Evolutionary conservation across 129 eudicot genomes (phyloP), one percentile per base, ranked within the genome.

Genomic region (Cynara cardunculus): DNA sequence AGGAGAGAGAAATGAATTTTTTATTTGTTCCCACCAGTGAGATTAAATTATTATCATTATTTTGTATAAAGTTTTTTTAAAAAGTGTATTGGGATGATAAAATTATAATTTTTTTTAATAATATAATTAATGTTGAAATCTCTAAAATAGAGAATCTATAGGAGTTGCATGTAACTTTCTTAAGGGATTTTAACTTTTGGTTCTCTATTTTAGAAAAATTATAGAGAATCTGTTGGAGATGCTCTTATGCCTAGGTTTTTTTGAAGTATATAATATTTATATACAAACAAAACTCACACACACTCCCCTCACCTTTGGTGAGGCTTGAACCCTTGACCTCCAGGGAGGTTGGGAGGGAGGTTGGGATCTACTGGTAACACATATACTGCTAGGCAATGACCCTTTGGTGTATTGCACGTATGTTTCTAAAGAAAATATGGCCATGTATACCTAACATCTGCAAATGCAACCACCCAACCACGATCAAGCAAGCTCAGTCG

Each of bases 391-490:
- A 7, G 24, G 2, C 22, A 56, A 56, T 18, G 24, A 56, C 21
- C 65, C 24, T 18, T 56, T 30, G 19, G 26, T 18, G 5, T 3
- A 41, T 16, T 2, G 2, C 27, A 64, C 69, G 1, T 1, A 64
- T 64, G 28, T 64, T 13, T 19, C 9, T 4, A 13, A 64, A 73
- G 9, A 5, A 66, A 64, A 62, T 25, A 35, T 22, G 30, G 18
- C 27, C 10, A 24, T 11, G 26, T 56, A 41, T 84, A 95, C 99
- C 97, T 92, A 77, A 90, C 99, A 87, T 95, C 99, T 62, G 99
- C 97, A 90, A 92, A 95, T 77, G 93, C 97, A 75, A 95, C 73
- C 32, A 90, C 84, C 99, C 99, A 95, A 64, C 97, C 97, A 46
- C 97, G 95, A 78, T 90, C 92, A 71, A 95, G 94, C 72, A 95